phyloP scores from a whole-genome alignment of 345 rosid genomes.

The Melaleuca quinquenervia region DNA sequence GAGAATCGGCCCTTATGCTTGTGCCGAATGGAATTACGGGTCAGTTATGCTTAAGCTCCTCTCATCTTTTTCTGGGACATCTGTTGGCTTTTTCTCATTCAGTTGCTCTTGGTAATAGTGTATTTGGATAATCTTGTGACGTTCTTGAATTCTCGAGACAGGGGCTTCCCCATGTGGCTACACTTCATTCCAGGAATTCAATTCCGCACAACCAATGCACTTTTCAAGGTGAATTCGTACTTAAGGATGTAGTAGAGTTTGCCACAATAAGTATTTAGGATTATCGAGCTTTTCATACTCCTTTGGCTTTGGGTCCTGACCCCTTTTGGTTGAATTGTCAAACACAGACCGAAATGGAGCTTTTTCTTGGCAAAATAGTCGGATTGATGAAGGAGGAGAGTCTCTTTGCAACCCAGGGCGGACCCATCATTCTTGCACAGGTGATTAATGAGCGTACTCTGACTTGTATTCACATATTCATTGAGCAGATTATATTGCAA shows the following conservation, averaged over 20 bases:
- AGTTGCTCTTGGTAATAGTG: not conserved
- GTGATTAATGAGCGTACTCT: conserved; percentile 6
- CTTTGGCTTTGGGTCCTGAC: not conserved
- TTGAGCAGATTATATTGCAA: not conserved
- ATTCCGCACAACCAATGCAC: conserved; percentile 42
- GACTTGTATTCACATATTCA: not conserved
- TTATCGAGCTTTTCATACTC: not conserved
- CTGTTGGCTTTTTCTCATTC: not conserved
- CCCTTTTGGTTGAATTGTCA: not conserved
- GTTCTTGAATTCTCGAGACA: conserved; percentile 6
- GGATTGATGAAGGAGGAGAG: conserved; percentile 40
- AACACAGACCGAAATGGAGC: conserved; percentile 36
- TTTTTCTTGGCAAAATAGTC: conserved; percentile 41
- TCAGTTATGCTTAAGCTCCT: not conserved
- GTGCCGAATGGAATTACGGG: conserved; percentile 81
- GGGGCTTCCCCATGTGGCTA: conserved; percentile 65
- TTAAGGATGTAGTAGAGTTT: not conserved
- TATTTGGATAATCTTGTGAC: not conserved
- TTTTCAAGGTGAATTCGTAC: conserved; percentile 28
- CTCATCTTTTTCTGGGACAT: not conserved
- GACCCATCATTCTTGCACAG: conserved; percentile 68
- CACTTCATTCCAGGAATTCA: conserved; percentile 69
- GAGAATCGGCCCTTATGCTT: conserved; percentile 69
- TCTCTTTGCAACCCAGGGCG: conserved; percentile 61
- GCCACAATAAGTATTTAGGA: not conserved